phyloP scores from a whole-genome alignment of 306 rosid species.

The Lathyrus aphaca region DNA sequence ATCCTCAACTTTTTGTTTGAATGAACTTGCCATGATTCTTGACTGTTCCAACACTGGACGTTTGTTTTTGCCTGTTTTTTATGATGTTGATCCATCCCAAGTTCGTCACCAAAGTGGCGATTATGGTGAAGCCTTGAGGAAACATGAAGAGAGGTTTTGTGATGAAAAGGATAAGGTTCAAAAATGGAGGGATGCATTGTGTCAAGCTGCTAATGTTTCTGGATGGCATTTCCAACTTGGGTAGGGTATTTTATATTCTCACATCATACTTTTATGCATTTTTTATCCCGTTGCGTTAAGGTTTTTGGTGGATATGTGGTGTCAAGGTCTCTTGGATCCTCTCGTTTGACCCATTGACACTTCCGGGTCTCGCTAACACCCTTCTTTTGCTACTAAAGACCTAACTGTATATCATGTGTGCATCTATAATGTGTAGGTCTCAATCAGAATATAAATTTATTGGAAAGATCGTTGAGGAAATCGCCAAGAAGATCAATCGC shows the following conservation, averaged over 20 bases:
- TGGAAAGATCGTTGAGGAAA: background rate
- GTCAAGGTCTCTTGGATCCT: no score
- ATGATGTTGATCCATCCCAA: background rate
- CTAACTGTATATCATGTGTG: background rate
- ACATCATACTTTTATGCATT: background rate
- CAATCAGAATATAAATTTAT: conserved; percentile 19
- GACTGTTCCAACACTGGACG: background rate
- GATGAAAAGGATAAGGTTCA: background rate
- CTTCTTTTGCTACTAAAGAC: no score
- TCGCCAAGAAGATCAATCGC: background rate
- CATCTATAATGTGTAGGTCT: conserved; percentile 11
- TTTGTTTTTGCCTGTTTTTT: conserved; percentile 9
- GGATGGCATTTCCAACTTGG: conserved; percentile 14
- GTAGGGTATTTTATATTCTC: background rate
- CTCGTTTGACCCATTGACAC: no score
- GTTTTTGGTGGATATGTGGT: no score
- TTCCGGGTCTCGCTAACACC: no score
- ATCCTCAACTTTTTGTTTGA: conserved; percentile 16
- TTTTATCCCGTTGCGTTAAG: no score
- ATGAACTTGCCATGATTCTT: conserved; percentile 8
- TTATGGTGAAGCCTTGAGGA: no score
- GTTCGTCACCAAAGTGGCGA: no score
- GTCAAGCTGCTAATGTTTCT: background rate
- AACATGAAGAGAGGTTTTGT: no score
- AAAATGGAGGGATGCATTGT: conserved; percentile 14